Conservation (phyloP, 345 rosid genomes). For the Cochlearia excelsa region DNA sequence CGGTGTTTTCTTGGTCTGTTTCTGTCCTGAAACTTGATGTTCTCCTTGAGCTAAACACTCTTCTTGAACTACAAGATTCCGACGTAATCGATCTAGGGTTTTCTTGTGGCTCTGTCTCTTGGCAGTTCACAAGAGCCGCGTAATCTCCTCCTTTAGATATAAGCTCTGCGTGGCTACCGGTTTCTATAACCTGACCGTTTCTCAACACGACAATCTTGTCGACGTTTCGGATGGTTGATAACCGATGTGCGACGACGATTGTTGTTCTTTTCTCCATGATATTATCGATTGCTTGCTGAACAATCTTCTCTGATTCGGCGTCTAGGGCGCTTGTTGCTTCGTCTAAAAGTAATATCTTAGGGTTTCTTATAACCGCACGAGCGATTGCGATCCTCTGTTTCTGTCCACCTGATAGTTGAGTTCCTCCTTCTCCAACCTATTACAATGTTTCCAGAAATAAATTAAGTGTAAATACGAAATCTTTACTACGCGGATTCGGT, state of each 20-base stretch:
- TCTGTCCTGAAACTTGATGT: conserved; percentile 36
- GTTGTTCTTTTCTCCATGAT: conserved; percentile 65
- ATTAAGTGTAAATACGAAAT: not conserved
- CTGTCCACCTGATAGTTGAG: conserved; percentile 64
- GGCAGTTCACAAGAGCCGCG: conserved; percentile 52
- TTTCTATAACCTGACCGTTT: conserved; percentile 63
- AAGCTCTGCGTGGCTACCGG: conserved; percentile 67
- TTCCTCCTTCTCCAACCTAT: conserved; percentile 94
- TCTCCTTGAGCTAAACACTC: conserved; percentile 25
- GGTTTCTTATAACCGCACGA: conserved; percentile 76
- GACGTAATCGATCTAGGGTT: conserved; percentile 38
- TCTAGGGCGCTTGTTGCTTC: conserved; percentile 96
- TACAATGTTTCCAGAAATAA: not conserved
- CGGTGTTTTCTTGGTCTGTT: conserved; percentile 30
- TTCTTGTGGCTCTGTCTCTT: conserved; percentile 43
- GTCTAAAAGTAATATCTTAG: conserved; percentile 72
- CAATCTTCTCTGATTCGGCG: conserved; percentile 67
- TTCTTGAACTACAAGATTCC: conserved; percentile 35
- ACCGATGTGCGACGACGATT: conserved; percentile 65
- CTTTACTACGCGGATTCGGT: not conserved
- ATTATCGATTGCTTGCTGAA: conserved; percentile 68
- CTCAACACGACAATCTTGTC: conserved; percentile 68
- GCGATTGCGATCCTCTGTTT: conserved; percentile 76
- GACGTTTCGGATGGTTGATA: conserved; percentile 65
- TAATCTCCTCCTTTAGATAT: conserved; percentile 65